Evolutionary conservation across 768 basidiomycete species (phyloP).

Genomic region (Podaxis sp.): DNA sequence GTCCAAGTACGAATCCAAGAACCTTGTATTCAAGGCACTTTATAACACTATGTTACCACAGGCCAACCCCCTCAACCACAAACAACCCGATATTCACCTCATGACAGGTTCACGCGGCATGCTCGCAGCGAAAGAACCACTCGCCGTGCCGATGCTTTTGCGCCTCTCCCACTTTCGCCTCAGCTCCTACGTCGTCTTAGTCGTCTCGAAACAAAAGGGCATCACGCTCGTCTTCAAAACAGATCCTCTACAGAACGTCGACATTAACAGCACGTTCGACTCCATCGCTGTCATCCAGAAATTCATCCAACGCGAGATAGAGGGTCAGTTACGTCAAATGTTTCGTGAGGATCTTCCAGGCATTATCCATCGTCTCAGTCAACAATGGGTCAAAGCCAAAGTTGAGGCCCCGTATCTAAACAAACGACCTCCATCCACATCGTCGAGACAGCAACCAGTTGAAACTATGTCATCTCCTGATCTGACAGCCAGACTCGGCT

Average conservation of each 20-base stretch:
- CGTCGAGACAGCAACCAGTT: conserved; percentile 25
- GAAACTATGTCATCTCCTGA: conserved; percentile 43
- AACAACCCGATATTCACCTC: conserved; percentile 85
- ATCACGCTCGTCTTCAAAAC: conserved; percentile 99
- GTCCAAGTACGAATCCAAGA: conserved; percentile 63
- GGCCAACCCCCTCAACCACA: conserved; percentile 95
- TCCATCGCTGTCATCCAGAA: conserved; percentile 97
- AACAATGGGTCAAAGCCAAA: conserved; percentile 93
- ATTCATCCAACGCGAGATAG: conserved; percentile 96
- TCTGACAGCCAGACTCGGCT: conserved; percentile 16
- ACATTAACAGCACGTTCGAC: conserved; percentile 97
- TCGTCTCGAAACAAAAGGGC: conserved; percentile 95
- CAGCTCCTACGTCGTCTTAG: conserved; percentile 93
- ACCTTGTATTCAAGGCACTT: not conserved
- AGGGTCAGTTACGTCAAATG: conserved; percentile 96
- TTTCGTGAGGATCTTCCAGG: conserved; percentile 95
- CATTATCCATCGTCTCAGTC: conserved; percentile 93
- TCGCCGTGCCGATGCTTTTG: conserved; percentile 97
- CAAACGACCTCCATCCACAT: conserved; percentile 39
- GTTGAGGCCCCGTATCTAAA: conserved; percentile 87
- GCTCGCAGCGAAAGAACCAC: conserved; percentile 90
- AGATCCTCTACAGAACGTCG: conserved; percentile 95
- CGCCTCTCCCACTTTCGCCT: conserved; percentile 94
- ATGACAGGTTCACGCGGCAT: conserved; percentile 82
- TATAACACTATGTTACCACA: conserved; percentile 22